These are phyloP conservation scores for Lactarius indigo DNA, from an alignment of 768 basidiomycete species.

Conservation along the genomic window DNA sequence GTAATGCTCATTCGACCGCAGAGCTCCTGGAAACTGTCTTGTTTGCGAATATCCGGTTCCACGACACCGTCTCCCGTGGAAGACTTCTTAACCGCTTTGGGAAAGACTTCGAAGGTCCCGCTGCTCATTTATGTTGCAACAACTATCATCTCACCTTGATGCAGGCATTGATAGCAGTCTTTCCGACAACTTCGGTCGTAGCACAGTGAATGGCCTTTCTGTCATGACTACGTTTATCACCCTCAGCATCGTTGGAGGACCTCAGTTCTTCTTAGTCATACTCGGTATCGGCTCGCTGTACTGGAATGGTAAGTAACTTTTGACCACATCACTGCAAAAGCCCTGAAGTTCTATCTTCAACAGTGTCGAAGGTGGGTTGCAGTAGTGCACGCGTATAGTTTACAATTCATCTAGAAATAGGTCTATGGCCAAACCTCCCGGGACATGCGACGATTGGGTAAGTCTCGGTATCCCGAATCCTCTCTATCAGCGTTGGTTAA, in stretches of 20 bases:
- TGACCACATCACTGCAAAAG: too few species aligned
- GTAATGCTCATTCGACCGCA: constrained; percentile 25
- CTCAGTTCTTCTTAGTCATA: constrained; percentile 64
- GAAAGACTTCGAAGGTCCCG: constrained; percentile 78
- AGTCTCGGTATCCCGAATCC: constrained; percentile 24
- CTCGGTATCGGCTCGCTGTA: constrained; percentile 58
- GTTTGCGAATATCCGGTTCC: constrained; percentile 88
- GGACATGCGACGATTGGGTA: constrained; percentile 78
- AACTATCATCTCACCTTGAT: constrained; percentile 21
- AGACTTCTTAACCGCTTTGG: constrained; percentile 81
- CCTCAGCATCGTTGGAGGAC: constrained; percentile 75
- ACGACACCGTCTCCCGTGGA: constrained; percentile 87
- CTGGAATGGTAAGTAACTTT: constrained; percentile 54
- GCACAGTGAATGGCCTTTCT: constrained; percentile 66
- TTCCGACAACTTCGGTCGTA: constrained; percentile 83
- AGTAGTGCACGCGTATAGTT: neutral
- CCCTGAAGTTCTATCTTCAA: neutral
- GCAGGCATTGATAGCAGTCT: constrained; percentile 77
- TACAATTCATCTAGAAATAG: constrained; percentile 27
- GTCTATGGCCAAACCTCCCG: constrained; percentile 84
- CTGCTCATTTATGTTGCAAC: neutral
- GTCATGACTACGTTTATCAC: constrained; percentile 68
- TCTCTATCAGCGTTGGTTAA: neutral
- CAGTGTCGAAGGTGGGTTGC: constrained; percentile 15
- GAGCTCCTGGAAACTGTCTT: constrained; percentile 74